Evolutionary conservation across 306 rosid genomes (phyloP).

Genomic region (Vicia sativa): DNA sequence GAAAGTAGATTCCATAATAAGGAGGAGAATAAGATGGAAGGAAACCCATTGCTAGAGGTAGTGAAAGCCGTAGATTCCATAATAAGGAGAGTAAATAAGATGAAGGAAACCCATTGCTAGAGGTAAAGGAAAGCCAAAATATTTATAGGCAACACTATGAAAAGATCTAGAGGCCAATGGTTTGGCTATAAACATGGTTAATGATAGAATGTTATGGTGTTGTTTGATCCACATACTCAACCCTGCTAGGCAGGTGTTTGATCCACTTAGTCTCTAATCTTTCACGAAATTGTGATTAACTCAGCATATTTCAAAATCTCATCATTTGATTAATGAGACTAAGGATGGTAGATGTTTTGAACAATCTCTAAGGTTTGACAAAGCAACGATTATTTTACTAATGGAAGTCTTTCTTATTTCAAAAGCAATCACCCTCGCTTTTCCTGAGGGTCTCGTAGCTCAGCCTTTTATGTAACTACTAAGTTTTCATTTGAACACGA

Average conservation of each 20-base stretch:
- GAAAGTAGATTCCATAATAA: background rate
- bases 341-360: background rate
- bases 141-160: background rate
- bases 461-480: background rate
- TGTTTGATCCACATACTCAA: background rate
- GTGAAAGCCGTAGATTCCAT: too few relatives aligned
- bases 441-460: conserved; percentile 1
- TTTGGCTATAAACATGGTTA: background rate
- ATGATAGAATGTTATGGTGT: background rate
- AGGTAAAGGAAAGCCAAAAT: conserved; percentile 2
- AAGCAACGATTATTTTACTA: background rate
- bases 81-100: too few relatives aligned
- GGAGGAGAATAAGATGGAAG: background rate
- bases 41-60: background rate
- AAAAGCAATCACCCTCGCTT: too few relatives aligned
- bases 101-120: too few relatives aligned
- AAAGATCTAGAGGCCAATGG: background rate
- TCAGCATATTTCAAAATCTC: background rate
- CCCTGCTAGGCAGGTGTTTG: too few relatives aligned
- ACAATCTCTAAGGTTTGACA: background rate
- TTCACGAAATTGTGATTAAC: background rate
- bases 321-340: background rate
- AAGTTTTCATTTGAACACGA: too few relatives aligned
- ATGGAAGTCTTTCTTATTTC: background rate
- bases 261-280: too few relatives aligned